These are phyloP conservation scores for Exophiala bonariae DNA, from an alignment of 2,329 filamentous ascomycete genomes.

Conservation along the genomic window DNA sequence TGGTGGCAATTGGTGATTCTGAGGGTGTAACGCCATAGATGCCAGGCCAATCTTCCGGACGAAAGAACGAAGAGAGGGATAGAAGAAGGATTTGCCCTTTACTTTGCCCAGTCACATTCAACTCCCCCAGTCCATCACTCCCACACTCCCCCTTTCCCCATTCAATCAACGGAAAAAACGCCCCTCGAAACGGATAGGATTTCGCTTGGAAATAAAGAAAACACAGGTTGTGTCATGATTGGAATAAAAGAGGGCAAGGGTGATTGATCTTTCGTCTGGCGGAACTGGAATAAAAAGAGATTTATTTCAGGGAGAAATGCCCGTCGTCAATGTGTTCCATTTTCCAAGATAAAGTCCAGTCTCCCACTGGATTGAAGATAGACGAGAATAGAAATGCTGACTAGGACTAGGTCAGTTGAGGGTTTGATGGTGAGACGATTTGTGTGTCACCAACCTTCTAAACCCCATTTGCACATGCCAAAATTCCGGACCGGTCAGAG, in stretches of 20 bases:
- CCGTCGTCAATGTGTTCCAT: background rate
- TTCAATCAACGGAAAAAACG: too few relatives aligned
- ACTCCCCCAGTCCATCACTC: too few relatives aligned
- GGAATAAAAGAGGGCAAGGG: slow-evolving; percentile 1
- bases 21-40: slow-evolving; percentile 12
- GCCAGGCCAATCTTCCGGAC: slow-evolving; percentile 2
- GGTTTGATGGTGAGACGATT: slow-evolving; percentile 6
- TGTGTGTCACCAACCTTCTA: slow-evolving; percentile 20
- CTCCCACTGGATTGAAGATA: too few relatives aligned
- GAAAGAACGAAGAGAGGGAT: too few relatives aligned
- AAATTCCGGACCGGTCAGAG: slow-evolving; percentile 50
- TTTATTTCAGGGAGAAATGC: too few relatives aligned
- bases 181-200: slow-evolving; percentile 10
- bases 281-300: too few relatives aligned
- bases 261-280: too few relatives aligned
- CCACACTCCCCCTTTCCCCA: too few relatives aligned
- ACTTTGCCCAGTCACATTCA: too few relatives aligned
- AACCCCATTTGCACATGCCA: background rate
- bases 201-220: slow-evolving; percentile 5
- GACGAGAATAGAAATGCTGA: too few relatives aligned
- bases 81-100: too few relatives aligned
- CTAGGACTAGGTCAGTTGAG: slow-evolving; percentile 6
- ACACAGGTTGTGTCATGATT: background rate
- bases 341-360: slow-evolving; percentile 4
- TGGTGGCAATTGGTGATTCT: background rate